Evolutionary conservation across 768 basidiomycete species (phyloP), one percentile per base, ranked within the genome.

Genomic region (button mushroom (Agaricus bisporus)): DNA sequence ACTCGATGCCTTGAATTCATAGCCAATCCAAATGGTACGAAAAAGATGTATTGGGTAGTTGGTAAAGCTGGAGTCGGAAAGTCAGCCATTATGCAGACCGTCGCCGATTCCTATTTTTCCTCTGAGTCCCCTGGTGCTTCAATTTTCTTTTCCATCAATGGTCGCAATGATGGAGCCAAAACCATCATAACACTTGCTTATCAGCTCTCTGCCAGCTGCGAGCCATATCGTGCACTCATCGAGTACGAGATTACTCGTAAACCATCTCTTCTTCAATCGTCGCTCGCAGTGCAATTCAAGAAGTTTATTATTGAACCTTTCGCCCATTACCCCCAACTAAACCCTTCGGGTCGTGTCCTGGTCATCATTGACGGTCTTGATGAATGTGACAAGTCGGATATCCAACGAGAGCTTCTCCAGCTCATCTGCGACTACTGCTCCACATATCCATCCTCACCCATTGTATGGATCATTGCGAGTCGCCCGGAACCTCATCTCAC

Each of bases 401-500:
- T 4, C 4, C 22, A 22, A 22, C 22, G 1, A 22, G 22, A 22
- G 5, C 39, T 4, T 11, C 6, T 7, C 38, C 38, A 14, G 12
- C 12, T 39, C 6, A 17, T 39, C 15, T 14, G 6, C 12, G 37
- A 14, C 14, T 5, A 5, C 25, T 49, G 1, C 26, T 32, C 17
- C 49, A 26, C 11, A 14, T 29, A 5, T 50, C 49, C 15, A 12
- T 50, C 28, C 26, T 20, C n/a, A 7, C 49, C 39, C 20, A 41
- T 50, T 12, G 37, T 43, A 22, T 50, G 49, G 49, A 17, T 50
- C 14, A 50, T 50, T 11, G 39, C 49, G 5, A 50, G 49, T 12
- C 37, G 49, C 5, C 28, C 39, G 3, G 49, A 50, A n/a, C 39
- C 49, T 10, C 49, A 50, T 11, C 9, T 50, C 26, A 29, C n/a